Conservation (phyloP, 2,329 filamentous ascomycete species). For the Aureobasidium sp. region DNA sequence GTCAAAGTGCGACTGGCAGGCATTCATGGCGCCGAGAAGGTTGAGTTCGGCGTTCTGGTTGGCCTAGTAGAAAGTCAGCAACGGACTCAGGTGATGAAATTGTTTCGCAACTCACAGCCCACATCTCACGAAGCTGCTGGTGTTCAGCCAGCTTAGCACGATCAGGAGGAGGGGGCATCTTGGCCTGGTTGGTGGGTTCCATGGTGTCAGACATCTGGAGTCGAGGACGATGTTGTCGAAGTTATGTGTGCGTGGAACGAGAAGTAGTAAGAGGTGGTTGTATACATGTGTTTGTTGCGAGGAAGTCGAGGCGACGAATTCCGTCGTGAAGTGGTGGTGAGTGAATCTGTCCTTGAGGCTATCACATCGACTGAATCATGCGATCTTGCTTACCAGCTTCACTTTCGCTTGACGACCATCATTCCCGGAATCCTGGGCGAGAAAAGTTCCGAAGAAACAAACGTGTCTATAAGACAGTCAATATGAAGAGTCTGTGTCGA, state of each 20-base stretch:
- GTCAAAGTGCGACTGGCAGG: background rate
- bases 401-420: background rate
- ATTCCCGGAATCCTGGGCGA: background rate
- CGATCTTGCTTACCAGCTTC: background rate
- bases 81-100: rapidly evolving
- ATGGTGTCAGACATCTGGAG: background rate
- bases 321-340: background rate
- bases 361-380: background rate
- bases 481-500: no score
- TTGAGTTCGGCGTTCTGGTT: background rate
- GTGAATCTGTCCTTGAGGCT: background rate
- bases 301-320: background rate
- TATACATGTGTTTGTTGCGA: background rate
- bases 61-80: background rate
- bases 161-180: background rate
- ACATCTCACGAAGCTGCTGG: background rate
- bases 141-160: background rate
- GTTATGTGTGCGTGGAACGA: background rate
- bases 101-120: background rate
- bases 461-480: no score
- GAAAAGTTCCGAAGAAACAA: background rate
- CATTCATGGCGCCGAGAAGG: background rate
- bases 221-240: background rate
- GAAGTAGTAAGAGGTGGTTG: background rate
- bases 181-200: background rate